Base-by-base conservation (phyloP, 768 basidiomycete species). In the Amanita phalloides region DNA sequence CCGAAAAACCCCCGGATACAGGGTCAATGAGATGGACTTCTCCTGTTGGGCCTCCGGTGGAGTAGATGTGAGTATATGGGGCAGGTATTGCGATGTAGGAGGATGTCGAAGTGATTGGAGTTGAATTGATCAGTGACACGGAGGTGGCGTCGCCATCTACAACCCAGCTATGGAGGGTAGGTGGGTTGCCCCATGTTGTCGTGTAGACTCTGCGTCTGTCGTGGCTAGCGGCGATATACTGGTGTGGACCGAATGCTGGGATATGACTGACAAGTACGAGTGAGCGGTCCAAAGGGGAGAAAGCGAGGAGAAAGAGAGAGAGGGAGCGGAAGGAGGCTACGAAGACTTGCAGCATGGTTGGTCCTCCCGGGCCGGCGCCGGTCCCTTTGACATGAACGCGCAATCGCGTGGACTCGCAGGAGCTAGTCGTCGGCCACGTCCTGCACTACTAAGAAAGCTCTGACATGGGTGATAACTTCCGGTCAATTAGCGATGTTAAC, bases 71-170 rank as follows among this genome's bases (percentile, higher is more conserved):
- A 6, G 67, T 71, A 57, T 64, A 73, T 1, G 76, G 77, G 3
- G 71, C 68, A 1, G 77, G 76, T 2, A 77, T 57, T 14, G 68
- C 64, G 20, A 78, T 71, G 54, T 78, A 79, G 0, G 76, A 78
- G 4, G 78, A 79, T 0, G 72, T 74, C 7, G 78, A 75, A n/a
- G 75, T 74, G 50, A 78, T 77, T 2, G 71, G 68, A 1, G 71
- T 68, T 26, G 57, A 71, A 50, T 74, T 71, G n/a, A 77, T 54
- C 48, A 70, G 71, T 17, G 21, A 33, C 3, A 45, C 7, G 11
- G 32, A 20, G n/a, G 21, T 6, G 13, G 30, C 57, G 28, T 47
- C 28, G 8, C 59, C 54, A 37, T 70, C 66, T 9, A 77, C 55
- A 4, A 62, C 61, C 75, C 76, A 79, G 53, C 71, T 73, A 0